These are phyloP conservation scores for Thuidium tamariscinum DNA, from an alignment of 225 moss, liverwort and hornwort species.

Conservation along the genomic window DNA sequence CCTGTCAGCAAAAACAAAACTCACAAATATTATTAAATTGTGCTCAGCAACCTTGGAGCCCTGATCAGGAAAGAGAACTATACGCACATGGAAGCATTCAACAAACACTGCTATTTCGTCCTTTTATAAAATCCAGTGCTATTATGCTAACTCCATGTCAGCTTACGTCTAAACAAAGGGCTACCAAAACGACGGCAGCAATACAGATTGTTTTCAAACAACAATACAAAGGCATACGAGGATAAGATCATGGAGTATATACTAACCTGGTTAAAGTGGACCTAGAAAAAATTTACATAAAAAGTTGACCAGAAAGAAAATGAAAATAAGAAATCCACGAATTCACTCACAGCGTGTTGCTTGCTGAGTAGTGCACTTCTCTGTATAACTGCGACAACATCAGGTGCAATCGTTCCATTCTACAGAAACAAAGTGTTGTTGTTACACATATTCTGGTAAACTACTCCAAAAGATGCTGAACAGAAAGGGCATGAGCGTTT, in stretches of 20 bases:
- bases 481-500: neutral
- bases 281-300: neutral
- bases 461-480: neutral
- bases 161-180: neutral
- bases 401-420: conserved; percentile 63
- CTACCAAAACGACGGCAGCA: neutral
- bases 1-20: neutral
- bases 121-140: neutral
- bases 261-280: neutral
- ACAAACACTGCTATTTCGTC: neutral
- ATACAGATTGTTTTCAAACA: neutral
- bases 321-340: neutral
- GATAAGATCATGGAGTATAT: neutral
- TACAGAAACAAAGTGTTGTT: conserved; percentile 3
- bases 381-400: conserved; percentile 82
- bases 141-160: neutral
- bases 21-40: neutral
- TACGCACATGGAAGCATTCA: neutral
- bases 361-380: conserved; percentile 59
- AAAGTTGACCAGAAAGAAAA: neutral
- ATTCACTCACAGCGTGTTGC: conserved; percentile 63
- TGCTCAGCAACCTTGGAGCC: neutral
- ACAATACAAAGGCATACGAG: neutral
- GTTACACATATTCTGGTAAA: neutral
- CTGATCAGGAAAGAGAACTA: neutral